Evolutionary conservation across 164 flowering plant species (phyloP).

Genomic region (Umbilicus rupestris): DNA sequence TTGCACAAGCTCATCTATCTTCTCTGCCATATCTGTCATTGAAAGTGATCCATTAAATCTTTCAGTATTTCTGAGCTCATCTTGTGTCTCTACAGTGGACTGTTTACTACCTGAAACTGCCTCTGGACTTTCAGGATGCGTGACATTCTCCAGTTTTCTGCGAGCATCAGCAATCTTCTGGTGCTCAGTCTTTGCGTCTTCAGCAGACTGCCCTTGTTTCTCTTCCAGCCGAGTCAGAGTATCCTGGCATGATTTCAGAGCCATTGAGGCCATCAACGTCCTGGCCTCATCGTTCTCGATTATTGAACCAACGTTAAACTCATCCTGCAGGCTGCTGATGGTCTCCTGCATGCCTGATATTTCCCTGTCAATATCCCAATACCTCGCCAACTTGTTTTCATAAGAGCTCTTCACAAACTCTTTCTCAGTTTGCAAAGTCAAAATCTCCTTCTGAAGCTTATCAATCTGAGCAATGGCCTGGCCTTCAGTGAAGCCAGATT

Average conservation of each 20-base stretch:
- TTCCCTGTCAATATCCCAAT: constrained; percentile 49
- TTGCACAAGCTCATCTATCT: constrained; percentile 68
- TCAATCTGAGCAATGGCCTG: constrained; percentile 57
- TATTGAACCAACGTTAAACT: constrained; percentile 34
- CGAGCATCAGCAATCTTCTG: constrained; percentile 30
- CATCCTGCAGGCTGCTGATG: constrained; percentile 48
- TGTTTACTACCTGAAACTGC: constrained; percentile 11
- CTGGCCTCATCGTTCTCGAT: constrained; percentile 73
- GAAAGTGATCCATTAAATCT: constrained; percentile 22
- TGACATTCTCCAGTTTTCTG: constrained; percentile 31
- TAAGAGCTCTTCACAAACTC: constrained; percentile 65
- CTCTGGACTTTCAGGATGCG: constrained; percentile 19
- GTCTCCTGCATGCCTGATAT: constrained; percentile 43
- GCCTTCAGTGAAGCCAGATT: constrained; percentile 43
- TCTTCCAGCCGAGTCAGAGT: constrained; percentile 40
- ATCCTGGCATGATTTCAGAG: constrained; percentile 54
- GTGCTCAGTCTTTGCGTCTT: constrained; percentile 36
- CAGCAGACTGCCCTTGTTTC: constrained; percentile 34
- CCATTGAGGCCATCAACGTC: constrained; percentile 53
- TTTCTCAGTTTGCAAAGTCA: constrained; percentile 62
- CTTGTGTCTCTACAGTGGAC: constrained; percentile 20
- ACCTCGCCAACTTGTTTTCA: constrained; percentile 44
- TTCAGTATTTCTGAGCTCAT: constrained; percentile 25
- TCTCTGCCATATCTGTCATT: constrained; percentile 60
- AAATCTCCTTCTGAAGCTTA: constrained; percentile 52